These are phyloP conservation scores for Aspergillus cristatus DNA, from an alignment of 495 filamentous ascomycete genomes.

Conservation along the genomic window DNA sequence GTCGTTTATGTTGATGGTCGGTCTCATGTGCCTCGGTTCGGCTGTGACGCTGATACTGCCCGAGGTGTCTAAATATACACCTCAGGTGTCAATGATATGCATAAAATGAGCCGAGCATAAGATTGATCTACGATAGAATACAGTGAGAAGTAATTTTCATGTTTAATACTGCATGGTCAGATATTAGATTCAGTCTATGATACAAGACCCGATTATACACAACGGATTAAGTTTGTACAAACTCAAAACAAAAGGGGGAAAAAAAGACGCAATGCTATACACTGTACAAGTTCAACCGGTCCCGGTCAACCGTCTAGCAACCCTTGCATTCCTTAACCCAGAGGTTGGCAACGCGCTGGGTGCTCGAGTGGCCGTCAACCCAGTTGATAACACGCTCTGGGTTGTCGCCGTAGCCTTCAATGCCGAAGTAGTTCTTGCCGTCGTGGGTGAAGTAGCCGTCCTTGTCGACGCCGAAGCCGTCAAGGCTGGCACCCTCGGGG, in stretches of 20 bases:
- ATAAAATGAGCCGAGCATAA: too few relatives aligned
- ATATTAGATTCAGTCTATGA: too few relatives aligned
- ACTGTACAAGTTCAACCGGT: too few relatives aligned
- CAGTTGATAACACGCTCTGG: constrained; percentile 19
- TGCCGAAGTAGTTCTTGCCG: constrained; percentile 17
- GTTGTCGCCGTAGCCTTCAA: constrained; percentile 15
- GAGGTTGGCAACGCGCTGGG: constrained; percentile 13
- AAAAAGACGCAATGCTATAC: too few relatives aligned
- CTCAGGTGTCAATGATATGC: too few relatives aligned
- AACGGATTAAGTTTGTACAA: too few relatives aligned
- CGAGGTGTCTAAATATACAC: too few relatives aligned
- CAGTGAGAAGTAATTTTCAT: too few relatives aligned
- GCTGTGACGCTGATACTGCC: constrained; percentile 2
- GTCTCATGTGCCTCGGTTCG: constrained; percentile 12
- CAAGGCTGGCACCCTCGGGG: constrained; percentile 18
- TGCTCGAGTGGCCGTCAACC: constrained; percentile 15
- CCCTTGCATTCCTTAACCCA: constrained; percentile 25
- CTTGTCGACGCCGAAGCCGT: constrained; percentile 18
- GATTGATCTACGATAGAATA: too few relatives aligned
- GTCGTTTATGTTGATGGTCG: background rate
- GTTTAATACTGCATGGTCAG: too few relatives aligned
- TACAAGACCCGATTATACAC: too few relatives aligned
- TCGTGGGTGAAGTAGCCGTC: constrained; percentile 21
- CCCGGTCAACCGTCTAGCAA: background rate
- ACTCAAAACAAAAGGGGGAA: too few relatives aligned